These are phyloP conservation scores for Corylus heterophylla DNA, from an alignment of 306 rosid species.

Conservation along the genomic window DNA sequence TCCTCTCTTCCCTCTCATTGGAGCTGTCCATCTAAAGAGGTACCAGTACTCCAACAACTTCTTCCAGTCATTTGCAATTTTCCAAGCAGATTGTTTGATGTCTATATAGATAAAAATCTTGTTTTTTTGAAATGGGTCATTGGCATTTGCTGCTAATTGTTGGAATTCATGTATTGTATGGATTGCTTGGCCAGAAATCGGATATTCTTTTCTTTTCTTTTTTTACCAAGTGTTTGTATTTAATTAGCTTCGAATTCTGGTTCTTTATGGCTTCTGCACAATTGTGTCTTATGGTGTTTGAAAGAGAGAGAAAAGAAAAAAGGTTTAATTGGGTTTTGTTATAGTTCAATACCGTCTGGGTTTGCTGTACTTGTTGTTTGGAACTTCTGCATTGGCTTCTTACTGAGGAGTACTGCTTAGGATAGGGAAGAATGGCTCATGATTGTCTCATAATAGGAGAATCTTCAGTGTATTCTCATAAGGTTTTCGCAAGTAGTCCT, in stretches of 20 bases:
- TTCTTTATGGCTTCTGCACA: not conserved
- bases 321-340: not conserved
- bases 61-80: not conserved
- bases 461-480: not conserved
- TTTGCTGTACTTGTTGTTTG: not conserved
- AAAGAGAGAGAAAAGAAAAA: not conserved
- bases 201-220: not conserved
- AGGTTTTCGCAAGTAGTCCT: not conserved
- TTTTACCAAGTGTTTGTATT: not conserved
- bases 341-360: not conserved
- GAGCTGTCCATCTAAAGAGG: constrained; percentile 33
- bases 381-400: not conserved
- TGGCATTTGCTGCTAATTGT: not conserved
- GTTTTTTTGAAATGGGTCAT: not conserved
- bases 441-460: too few species aligned
- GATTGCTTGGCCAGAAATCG: not conserved
- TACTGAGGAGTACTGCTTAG: not conserved
- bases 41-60: constrained; percentile 11
- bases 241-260: not conserved
- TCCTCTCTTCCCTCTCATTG: constrained; percentile 14
- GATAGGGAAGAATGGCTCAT: not conserved
- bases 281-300: not conserved
- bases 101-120: not conserved
- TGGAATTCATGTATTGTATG: not conserved
- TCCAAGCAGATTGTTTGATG: not conserved